phyloP scores from a whole-genome alignment of 116 monocot genomes.

The Iris pallida region DNA sequence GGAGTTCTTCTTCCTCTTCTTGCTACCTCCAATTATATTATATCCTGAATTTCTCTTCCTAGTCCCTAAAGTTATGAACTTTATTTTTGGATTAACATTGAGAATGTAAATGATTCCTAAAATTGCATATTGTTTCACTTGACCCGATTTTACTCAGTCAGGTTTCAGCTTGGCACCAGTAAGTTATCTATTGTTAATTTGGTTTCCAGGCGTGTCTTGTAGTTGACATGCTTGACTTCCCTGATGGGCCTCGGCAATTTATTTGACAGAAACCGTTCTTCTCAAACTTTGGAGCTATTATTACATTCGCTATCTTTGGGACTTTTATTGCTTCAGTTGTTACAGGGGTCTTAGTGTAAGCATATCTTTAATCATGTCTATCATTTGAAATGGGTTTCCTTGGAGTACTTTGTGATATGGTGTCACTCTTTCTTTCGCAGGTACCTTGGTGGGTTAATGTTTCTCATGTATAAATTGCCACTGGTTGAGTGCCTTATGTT shows the following conservation, averaged over 20 bases:
- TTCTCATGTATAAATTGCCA: conserved; percentile 89
- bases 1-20: conserved; percentile 97
- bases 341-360: conserved; percentile 95
- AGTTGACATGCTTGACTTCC: neutral
- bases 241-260: neutral
- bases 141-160: conserved; percentile 74
- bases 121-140: conserved; percentile 37
- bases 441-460: conserved; percentile 78
- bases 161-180: conserved; percentile 99
- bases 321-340: conserved; percentile 90
- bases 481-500: conserved; percentile 97
- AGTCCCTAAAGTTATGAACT: too few species aligned
- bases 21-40: conserved; percentile 99
- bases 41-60: conserved; percentile 43
- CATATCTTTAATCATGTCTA: neutral
- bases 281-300: conserved; percentile 97
- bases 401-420: neutral
- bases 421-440: conserved; percentile 40
- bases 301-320: conserved; percentile 91
- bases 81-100: too few species aligned
- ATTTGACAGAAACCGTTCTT: conserved; percentile 94
- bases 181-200: conserved; percentile 30
- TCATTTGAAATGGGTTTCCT: neutral
- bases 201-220: neutral
- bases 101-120: neutral